phyloP scores from a whole-genome alignment of 805 yeast species.

The Yamadazyma phyllophila region DNA sequence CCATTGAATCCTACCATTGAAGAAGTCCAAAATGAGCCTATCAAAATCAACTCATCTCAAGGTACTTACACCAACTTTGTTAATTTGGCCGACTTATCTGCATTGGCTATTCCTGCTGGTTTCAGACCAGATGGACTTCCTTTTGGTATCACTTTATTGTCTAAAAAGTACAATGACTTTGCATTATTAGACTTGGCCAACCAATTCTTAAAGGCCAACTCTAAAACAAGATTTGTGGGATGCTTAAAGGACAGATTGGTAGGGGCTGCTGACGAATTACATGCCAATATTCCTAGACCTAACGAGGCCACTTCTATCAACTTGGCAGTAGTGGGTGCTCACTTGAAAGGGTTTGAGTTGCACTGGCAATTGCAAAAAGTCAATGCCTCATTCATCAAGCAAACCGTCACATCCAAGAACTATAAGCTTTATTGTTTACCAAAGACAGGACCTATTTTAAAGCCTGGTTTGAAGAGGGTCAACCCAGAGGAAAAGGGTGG shows the following conservation, averaged over 20 bases:
- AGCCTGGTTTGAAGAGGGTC: slow-evolving; percentile 86
- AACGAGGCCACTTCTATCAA: slow-evolving; percentile 46
- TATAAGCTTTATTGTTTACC: slow-evolving; percentile 85
- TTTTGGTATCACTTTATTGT: slow-evolving; percentile 83
- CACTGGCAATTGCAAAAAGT: slow-evolving; percentile 93
- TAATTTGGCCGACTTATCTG: slow-evolving; percentile 89
- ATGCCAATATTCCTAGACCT: slow-evolving; percentile 44
- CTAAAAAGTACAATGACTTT: slow-evolving; percentile 80
- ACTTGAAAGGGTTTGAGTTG: slow-evolving; percentile 79
- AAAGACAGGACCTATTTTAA: slow-evolving; percentile 72
- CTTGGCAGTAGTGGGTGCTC: slow-evolving; percentile 96
- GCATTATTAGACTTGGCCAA: slow-evolving; percentile 84
- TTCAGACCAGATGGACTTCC: slow-evolving; percentile 84
- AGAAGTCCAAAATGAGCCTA: slow-evolving; percentile 73
- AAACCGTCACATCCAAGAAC: slow-evolving; percentile 66
- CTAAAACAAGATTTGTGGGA: slow-evolving; percentile 58
- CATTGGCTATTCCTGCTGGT: slow-evolving; percentile 88
- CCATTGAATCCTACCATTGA: slow-evolving; percentile 86
- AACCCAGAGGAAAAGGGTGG: slow-evolving; percentile 36
- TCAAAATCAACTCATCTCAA: slow-evolving; percentile 80
- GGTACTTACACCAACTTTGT: slow-evolving; percentile 99
- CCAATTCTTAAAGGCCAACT: slow-evolving; percentile 54
- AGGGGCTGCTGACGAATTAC: slow-evolving; percentile 44
- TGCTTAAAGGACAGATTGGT: slow-evolving; percentile 36
- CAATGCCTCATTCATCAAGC: slow-evolving; percentile 64